Percentiles rank a stretch among this genome's conserved stretches.
Evolutionary conservation across 305 asterid genomes (phyloP).

Genomic region (Fraxinus paxiana): DNA sequence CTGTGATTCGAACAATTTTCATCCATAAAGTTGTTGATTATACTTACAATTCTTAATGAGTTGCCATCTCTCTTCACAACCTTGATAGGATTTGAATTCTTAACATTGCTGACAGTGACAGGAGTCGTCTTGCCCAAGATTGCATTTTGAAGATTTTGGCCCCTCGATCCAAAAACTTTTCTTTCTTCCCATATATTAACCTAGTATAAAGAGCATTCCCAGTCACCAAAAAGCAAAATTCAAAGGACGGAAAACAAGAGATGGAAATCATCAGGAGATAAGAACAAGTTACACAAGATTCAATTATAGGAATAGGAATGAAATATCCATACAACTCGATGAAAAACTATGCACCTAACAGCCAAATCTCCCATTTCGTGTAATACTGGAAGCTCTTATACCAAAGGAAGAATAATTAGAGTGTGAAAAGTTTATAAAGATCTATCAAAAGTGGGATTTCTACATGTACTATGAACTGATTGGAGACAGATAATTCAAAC

Average conservation of each 20-base stretch:
- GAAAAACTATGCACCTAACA: slow-evolving; percentile 5
- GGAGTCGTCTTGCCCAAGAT: slow-evolving; percentile 57
- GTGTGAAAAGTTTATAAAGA: slow-evolving; percentile 2
- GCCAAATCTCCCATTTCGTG: slow-evolving; percentile 10
- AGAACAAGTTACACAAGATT: slow-evolving; percentile 5
- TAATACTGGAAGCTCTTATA: slow-evolving; percentile 10
- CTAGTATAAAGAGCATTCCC: slow-evolving; percentile 36
- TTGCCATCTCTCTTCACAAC: slow-evolving; percentile 78
- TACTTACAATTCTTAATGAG: slow-evolving; percentile 76
- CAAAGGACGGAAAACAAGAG: slow-evolving; percentile 10
- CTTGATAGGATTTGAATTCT: slow-evolving; percentile 67
- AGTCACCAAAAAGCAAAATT: not conserved
- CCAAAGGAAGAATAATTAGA: slow-evolving; percentile 10
- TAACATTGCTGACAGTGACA: slow-evolving; percentile 42
- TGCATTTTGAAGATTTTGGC: slow-evolving; percentile 78
- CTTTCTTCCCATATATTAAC: slow-evolving; percentile 90
- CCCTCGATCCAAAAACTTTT: slow-evolving; percentile 91
- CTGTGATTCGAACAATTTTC: not conserved
- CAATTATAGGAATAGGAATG: not conserved
- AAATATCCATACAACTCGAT: slow-evolving; percentile 13
- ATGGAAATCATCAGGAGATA: slow-evolving; percentile 6
- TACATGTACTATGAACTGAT: not conserved
- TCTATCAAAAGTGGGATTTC: slow-evolving; percentile 2
- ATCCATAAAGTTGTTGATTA: slow-evolving; percentile 12
- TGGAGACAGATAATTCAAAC: not conserved